These are phyloP conservation scores for Fusarium falciforme DNA, from an alignment of 2,329 filamentous ascomycete species.

Conservation along the genomic window DNA sequence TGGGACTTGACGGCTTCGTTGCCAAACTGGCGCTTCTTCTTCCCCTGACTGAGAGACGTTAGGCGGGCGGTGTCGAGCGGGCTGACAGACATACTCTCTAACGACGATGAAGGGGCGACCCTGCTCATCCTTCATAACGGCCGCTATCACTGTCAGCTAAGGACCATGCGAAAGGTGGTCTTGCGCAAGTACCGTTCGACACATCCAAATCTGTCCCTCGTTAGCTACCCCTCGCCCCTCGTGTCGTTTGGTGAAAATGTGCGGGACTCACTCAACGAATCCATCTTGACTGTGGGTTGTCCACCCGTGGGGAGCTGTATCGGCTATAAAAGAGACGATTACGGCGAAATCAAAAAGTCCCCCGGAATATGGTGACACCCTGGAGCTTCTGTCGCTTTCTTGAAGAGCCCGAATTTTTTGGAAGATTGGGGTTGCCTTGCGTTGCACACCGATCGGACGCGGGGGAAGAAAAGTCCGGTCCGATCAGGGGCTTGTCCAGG, in stretches of 20 bases:
- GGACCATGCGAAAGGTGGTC: constrained; percentile 14
- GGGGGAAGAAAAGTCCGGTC: constrained; percentile 49
- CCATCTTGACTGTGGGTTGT: constrained; percentile 49
- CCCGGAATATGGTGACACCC: constrained; percentile 42
- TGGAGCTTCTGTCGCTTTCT: constrained; percentile 47
- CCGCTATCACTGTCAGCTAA: constrained; percentile 57
- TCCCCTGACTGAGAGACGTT: constrained; percentile 78
- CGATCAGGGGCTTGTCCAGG: constrained; percentile 25
- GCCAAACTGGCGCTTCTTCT: constrained; percentile 96
- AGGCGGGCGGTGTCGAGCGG: constrained; percentile 22
- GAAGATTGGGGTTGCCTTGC: constrained; percentile 44
- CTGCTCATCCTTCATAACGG: constrained; percentile 95
- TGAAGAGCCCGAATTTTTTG: constrained; percentile 50
- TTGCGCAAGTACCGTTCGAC: constrained; percentile 74
- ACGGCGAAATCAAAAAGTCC: constrained; percentile 39
- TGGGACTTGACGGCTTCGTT: constrained; percentile 98
- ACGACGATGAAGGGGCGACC: constrained; percentile 98
- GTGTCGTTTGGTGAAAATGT: constrained; percentile 20
- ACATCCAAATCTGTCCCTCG: constrained; percentile 78
- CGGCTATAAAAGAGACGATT: constrained; percentile 37
- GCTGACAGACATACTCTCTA: constrained; percentile 79
- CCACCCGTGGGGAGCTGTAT: constrained; percentile 44
- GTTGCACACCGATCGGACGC: constrained; percentile 45
- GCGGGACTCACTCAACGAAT: constrained; percentile 52
- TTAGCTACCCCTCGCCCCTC: constrained; percentile 50